These are phyloP conservation scores for Scenedesmus sp. DNA, from an alignment of 163 green algal genomes.

Conservation along the genomic window DNA sequence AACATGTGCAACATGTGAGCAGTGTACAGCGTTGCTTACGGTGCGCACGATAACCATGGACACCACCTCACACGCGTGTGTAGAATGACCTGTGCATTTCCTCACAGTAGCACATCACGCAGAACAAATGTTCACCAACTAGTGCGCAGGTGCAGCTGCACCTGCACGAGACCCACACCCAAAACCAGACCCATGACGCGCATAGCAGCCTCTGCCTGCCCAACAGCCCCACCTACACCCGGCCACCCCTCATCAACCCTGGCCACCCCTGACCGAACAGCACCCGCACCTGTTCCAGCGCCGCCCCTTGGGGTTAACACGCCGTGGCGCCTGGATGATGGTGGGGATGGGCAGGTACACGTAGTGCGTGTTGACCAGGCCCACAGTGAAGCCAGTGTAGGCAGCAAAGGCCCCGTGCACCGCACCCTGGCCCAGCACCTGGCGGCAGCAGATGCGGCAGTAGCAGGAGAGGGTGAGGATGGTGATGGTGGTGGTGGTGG, in stretches of 20 bases:
- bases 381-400: constrained; percentile 92
- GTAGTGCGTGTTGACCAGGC: constrained; percentile 98
- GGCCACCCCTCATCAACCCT: neutral
- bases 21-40: neutral
- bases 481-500: neutral
- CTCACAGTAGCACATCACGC: too few relatives aligned
- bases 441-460: constrained; percentile 24
- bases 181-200: neutral
- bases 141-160: too few relatives aligned
- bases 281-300: constrained; percentile 65
- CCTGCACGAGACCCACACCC: neutral
- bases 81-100: too few relatives aligned
- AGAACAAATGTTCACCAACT: too few relatives aligned
- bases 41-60: too few relatives aligned
- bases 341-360: constrained; percentile 91
- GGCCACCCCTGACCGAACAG: too few relatives aligned
- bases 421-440: constrained; percentile 89
- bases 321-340: constrained; percentile 80
- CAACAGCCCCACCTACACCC: neutral
- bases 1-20: neutral
- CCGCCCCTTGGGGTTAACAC: constrained; percentile 65
- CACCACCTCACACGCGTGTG: too few relatives aligned
- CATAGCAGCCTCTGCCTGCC: neutral
- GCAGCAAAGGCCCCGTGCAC: constrained; percentile 95
- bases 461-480: neutral